A percentile compares a stretch with the other conserved stretches of the same genome.
Evolutionary conservation across 495 filamentous ascomycete genomes (phyloP).

Genomic region (Aspergillus heteromorphus): DNA sequence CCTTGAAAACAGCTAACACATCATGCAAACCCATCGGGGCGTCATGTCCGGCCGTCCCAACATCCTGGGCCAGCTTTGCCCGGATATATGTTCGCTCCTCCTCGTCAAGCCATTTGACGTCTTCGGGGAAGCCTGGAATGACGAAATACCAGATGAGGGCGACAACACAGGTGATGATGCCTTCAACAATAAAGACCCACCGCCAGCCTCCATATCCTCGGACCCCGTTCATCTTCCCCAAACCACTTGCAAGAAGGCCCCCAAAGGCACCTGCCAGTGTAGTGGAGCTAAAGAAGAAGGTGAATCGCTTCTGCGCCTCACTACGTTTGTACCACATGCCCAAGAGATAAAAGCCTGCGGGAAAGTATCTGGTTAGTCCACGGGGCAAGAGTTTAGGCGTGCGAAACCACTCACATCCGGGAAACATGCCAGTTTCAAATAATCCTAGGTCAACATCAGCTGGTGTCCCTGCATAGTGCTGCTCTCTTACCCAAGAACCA

Average conservation of each 20-base stretch:
- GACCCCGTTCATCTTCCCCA: conserved; percentile 67
- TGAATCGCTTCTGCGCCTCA: conserved; percentile 85
- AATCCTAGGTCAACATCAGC: conserved; percentile 45
- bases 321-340: conserved; percentile 84
- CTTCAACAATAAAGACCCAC: conserved; percentile 75
- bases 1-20: conserved; percentile 66
- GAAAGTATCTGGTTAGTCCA: conserved; percentile 6
- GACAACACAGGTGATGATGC: conserved; percentile 65
- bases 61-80: conserved; percentile 69
- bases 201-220: conserved; percentile 76
- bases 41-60: conserved; percentile 67
- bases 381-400: neutral
- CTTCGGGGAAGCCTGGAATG: conserved; percentile 70
- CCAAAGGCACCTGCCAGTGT: conserved; percentile 84
- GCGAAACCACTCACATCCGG: conserved; percentile 44
- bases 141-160: conserved; percentile 71
- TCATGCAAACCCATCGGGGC: conserved; percentile 58
- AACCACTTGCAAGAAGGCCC: conserved; percentile 73
- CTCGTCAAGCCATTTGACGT: conserved; percentile 55
- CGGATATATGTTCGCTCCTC: conserved; percentile 73
- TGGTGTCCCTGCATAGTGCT: neutral
- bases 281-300: conserved; percentile 83
- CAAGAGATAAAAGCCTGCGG: conserved; percentile 67
- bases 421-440: conserved; percentile 88
- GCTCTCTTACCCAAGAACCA: conserved; percentile 59